phyloP scores from a whole-genome alignment of 1,139 yeast genomes.

The Geotrichum cucujoidarum region DNA sequence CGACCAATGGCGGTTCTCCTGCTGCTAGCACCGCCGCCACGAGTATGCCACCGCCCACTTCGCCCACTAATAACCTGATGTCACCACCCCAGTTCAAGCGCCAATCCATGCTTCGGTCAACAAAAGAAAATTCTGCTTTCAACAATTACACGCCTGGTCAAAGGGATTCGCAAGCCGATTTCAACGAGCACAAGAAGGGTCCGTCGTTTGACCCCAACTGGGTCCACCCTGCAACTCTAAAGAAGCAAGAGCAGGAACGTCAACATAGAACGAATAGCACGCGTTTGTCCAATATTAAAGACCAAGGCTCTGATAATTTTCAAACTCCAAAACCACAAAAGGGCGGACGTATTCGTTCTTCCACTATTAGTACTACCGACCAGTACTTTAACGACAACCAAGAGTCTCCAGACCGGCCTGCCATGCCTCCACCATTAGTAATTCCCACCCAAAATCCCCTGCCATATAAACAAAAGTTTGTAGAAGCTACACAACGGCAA shows the following conservation, averaged over 20 bases:
- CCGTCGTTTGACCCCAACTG: slow-evolving; percentile 30
- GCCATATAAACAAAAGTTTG: neutral
- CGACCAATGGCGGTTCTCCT: slow-evolving; percentile 3
- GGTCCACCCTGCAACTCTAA: slow-evolving; percentile 17
- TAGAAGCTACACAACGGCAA: slow-evolving; percentile 2
- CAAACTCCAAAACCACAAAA: slow-evolving; percentile 2
- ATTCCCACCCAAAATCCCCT: neutral
- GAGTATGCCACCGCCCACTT: too few relatives aligned
- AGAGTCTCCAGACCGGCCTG: slow-evolving; percentile 2
- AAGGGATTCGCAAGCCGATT: neutral
- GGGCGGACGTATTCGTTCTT: slow-evolving; percentile 7
- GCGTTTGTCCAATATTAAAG: neutral
- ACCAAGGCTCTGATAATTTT: neutral
- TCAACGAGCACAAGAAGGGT: slow-evolving; percentile 17
- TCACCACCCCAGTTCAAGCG: slow-evolving; percentile 15
- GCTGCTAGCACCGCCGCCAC: too few relatives aligned
- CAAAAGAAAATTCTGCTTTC: slow-evolving; percentile 10
- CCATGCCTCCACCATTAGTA: slow-evolving; percentile 6
- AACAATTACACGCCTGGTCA: slow-evolving; percentile 4
- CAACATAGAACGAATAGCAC: neutral
- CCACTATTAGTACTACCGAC: slow-evolving; percentile 14
- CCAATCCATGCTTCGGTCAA: slow-evolving; percentile 17
- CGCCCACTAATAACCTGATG: slow-evolving; percentile 3
- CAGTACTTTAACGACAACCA: slow-evolving; percentile 8
- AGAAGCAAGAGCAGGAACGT: slow-evolving; percentile 1